phyloP scores from a whole-genome alignment of 257 asterid genomes.

The Parsonsia alboflavescens region DNA sequence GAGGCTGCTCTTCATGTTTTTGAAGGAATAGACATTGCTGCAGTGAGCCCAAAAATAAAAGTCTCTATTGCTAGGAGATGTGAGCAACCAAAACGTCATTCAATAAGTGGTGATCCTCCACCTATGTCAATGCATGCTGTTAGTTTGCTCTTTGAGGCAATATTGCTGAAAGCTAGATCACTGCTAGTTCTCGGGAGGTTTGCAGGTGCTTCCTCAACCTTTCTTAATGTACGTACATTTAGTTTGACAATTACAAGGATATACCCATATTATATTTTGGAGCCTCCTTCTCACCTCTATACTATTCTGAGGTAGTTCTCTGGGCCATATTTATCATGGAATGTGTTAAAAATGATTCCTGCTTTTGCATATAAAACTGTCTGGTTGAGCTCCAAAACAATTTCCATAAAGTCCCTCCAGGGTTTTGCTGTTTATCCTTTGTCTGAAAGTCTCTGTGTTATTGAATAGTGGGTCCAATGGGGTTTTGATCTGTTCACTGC shows the following conservation, averaged over 20 bases:
- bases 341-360: neutral
- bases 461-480: neutral
- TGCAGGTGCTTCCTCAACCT: slow-evolving; percentile 45
- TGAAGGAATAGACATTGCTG: slow-evolving; percentile 81
- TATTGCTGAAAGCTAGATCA: slow-evolving; percentile 82
- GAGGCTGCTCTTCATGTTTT: slow-evolving; percentile 90
- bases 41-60: slow-evolving; percentile 68
- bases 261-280: neutral
- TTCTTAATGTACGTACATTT: slow-evolving; percentile 2
- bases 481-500: neutral
- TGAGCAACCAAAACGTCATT: slow-evolving; percentile 63
- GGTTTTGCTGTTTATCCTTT: neutral
- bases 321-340: neutral
- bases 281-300: neutral
- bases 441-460: neutral
- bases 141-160: slow-evolving; percentile 82
- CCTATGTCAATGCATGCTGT: slow-evolving; percentile 94
- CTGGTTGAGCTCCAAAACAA: neutral
- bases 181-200: slow-evolving; percentile 74
- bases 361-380: neutral
- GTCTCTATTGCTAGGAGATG: slow-evolving; percentile 47
- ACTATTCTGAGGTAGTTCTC: neutral
- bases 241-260: neutral
- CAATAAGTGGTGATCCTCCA: slow-evolving; percentile 55
- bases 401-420: neutral